phyloP scores from a whole-genome alignment of 371 early-diverging fungal genomes.

The Dichotomocladium elegans region DNA sequence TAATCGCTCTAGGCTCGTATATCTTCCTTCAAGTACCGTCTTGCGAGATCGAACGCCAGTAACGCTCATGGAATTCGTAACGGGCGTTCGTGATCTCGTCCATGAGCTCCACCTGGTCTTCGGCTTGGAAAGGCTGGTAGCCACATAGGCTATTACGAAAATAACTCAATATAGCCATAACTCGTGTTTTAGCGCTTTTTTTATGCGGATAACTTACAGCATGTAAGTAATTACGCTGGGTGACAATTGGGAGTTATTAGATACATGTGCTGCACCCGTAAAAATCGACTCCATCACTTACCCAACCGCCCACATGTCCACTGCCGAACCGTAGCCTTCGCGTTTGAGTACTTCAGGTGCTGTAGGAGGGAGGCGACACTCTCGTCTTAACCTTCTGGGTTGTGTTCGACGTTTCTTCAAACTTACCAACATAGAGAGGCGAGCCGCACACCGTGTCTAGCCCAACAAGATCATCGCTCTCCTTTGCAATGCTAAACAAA shows the following conservation, averaged over 20 bases:
- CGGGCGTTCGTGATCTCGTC: slow-evolving; percentile 60
- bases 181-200: not conserved
- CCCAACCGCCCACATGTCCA: slow-evolving; percentile 45
- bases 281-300: slow-evolving; percentile 14
- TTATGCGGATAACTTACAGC: slow-evolving; percentile 36
- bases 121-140: slow-evolving; percentile 65
- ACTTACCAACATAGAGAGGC: slow-evolving; percentile 46
- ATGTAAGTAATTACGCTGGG: slow-evolving; percentile 66
- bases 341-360: slow-evolving; percentile 76
- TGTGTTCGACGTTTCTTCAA: not conserved
- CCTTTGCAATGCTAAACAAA: slow-evolving; percentile 5
- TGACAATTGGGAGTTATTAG: not conserved
- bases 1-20: not conserved
- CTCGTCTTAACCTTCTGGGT: too few relatives aligned
- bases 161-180: slow-evolving; percentile 1
- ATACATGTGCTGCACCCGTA: not conserved
- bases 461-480: slow-evolving; percentile 5
- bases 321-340: slow-evolving; percentile 6
- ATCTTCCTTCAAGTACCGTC: slow-evolving; percentile 36
- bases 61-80: slow-evolving; percentile 71
- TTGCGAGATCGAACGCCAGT: slow-evolving; percentile 73
- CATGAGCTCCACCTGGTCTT: slow-evolving; percentile 55
- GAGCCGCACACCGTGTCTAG: slow-evolving; percentile 59
- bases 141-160: slow-evolving; percentile 45
- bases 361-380: slow-evolving; percentile 17